Evolutionary conservation across 129 eudicot genomes (phyloP), one percentile per base, ranked within the genome.

Genomic region (Silybum marianum): DNA sequence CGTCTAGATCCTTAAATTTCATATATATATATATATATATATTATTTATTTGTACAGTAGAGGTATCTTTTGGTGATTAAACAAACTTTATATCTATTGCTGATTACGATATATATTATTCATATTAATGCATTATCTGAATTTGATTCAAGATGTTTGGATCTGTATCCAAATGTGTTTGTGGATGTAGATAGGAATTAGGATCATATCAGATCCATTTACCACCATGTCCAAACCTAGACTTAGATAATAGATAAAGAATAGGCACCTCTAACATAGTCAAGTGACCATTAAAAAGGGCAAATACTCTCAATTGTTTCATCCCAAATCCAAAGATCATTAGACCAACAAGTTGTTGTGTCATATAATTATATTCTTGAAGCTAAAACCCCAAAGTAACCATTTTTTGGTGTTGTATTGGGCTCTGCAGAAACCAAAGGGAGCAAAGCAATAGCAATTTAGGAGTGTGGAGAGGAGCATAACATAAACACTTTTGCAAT

Each of bases 351-450:
- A 4, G 40, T 36, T 39, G n/a, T 63, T 9, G 4, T 63, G 28
- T 63, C 69, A 22, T n/a, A 28, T 48, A 3, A 3, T 14, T 22
- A 19, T 62, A 32, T 38, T 62, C 12, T 62, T 28, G 51, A 40
- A 66, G 80, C 23, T 13, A 44, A 46, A 67, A 26, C 63, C 7
- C 23, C 10, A n/a, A n/a, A n/a, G n/a, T n/a, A n/a, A 34, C 38
- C 62, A 75, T 18, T 70, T 75, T 82, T 82, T 60, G 28, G 36
- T 69, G 46, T 82, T 82, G 65, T 82, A 1, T 82, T 75, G 85
- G 81, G 85, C 65, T 75, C 62, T 83, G 86, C 86, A 83, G 86
- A 83, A 78, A 77, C 78, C 32, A 65, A 65, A 23, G 69, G 79
- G 86, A 71, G 73, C 51, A 71, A 32, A n/a, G 25, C 51, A 16